Evolutionary conservation across 192 early-diverging fungal genomes (phyloP), one percentile per base, ranked within the genome.

Genomic region (Nowakowskiella sp.): DNA sequence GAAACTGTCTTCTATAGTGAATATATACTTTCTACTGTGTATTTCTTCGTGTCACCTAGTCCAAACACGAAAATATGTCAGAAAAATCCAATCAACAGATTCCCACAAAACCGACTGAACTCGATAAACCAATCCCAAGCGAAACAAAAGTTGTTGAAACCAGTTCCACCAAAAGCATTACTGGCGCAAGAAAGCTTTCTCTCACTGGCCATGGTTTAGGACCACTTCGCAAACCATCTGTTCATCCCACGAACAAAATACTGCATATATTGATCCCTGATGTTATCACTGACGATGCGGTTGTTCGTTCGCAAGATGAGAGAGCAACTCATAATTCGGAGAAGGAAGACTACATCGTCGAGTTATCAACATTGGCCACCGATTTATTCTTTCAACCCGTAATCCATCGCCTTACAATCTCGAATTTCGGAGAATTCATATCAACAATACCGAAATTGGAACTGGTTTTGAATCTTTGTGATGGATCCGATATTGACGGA

Each of bases 401-500:
- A 0, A 51, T 66, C 10, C 65, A 66, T 33, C 54, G 47, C 19
- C 42, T 66, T 48, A 22, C 33, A 8, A 33, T 66, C 49, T 24
- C 21, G 23, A 49, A 58, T 23, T 57, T 51, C 8, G 42, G 51
- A 19, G 34, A 26, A 3, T 46, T 46, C 16, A 59, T 64, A 27
- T 47, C 61, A 7, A 26, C n/a, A 16, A 59, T 66, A 24, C 53
- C 60, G 6, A 9, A 27, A 8, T 53, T 56, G 3, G 65, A 66
- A 23, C 60, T 66, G 5, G 39, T 66, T 10, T 57, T 66, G 59
- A 66, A 66, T 49, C 29, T 66, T 21, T 66, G 65, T 31, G 65
- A 66, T 57, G 65, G 65, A 9, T 51, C 59, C 45, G 65, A 66
- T 42, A 57, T 66, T 31, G 65, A 66, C 36, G 65, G 65, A 22